Base-by-base conservation (phyloP, 257 asterid species). In the Rauvolfia tetraphylla region DNA sequence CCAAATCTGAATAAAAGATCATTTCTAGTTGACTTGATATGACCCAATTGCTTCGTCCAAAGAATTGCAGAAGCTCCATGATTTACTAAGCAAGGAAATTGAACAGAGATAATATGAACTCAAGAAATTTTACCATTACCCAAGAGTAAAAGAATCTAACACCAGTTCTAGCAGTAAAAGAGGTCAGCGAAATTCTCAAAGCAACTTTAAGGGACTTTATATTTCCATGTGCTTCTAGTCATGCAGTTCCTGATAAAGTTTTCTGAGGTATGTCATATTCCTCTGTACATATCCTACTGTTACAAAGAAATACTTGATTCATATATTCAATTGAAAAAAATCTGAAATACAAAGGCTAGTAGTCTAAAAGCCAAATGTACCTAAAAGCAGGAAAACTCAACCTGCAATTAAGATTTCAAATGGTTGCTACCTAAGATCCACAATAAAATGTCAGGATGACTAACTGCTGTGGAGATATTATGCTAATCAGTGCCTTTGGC, bases 401-500 rank as follows among this genome's bases (percentile, higher is more conserved):
- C 61, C 25, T 22, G 59, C 2, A 75, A 75, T 38, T 29, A 8
- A 53, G n/a, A 63, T 39, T 41, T 79, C 68, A 75, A 20, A 46
- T 63, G 39, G 25, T 29, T 3, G 23, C 46, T 53, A 44, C 0
- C 39, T 33, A 69, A 22, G 33, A 46, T 57, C 49, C 22, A 73
- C 23, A 71, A 66, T 22, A 11, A 44, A 41, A 69, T 44, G 48
- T 75, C 68, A 75, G 70, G 56, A 49, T 34, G 41, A 58, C 23
- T 33, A 42, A 4, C 23, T 59, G 59, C 75, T 42, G 72, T 42
- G 3, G 69, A 44, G 33, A 59, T 46, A 75, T 48, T 0, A 72
- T 38, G 0, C 71, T 34, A 48, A 61, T 77, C 53, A 67, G 69
- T 62, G 51, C 73, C 44, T 66, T 61, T 22, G 68, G 74, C 68